Evolutionary conservation across 169 alveolate genomes (phyloP).

Genomic region (Eimeria falciformis): DNA sequence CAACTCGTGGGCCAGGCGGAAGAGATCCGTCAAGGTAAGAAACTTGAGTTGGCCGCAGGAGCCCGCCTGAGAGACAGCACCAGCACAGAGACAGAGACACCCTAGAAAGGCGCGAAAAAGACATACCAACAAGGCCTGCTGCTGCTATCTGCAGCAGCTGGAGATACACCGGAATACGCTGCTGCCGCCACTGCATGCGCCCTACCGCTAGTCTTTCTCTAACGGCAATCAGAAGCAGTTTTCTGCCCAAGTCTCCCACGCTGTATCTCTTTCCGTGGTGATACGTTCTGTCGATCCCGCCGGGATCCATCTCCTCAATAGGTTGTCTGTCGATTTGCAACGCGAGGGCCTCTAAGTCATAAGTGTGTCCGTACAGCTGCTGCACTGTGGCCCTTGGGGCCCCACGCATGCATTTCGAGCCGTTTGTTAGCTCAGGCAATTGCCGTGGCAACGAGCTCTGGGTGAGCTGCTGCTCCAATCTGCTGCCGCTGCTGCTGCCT

Average conservation of each 20-base stretch:
- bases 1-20: constrained; percentile 71
- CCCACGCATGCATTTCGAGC: constrained; percentile 53
- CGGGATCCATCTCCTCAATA: constrained; percentile 66
- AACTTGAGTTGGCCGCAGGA: constrained; percentile 72
- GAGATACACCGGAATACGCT: not conserved
- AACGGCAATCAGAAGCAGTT: constrained; percentile 62
- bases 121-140: not conserved
- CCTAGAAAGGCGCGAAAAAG: not conserved
- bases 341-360: constrained; percentile 71
- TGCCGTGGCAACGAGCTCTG: constrained; percentile 2
- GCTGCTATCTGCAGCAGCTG: not conserved
- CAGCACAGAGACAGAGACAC: not conserved
- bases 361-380: constrained; percentile 72
- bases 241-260: constrained; percentile 66
- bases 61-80: constrained; percentile 64
- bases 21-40: constrained; percentile 55
- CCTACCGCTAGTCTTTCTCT: constrained; percentile 66
- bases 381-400: constrained; percentile 74
- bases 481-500: constrained; percentile 58
- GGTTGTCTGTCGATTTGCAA: constrained; percentile 33
- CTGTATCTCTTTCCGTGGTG: constrained; percentile 41
- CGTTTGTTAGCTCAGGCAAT: constrained; percentile 46
- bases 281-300: constrained; percentile 53
- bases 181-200: not conserved
- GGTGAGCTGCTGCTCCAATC: not conserved